phyloP scores from a whole-genome alignment of 2,329 filamentous ascomycete genomes.

The Amylocarpus encephaloides region DNA sequence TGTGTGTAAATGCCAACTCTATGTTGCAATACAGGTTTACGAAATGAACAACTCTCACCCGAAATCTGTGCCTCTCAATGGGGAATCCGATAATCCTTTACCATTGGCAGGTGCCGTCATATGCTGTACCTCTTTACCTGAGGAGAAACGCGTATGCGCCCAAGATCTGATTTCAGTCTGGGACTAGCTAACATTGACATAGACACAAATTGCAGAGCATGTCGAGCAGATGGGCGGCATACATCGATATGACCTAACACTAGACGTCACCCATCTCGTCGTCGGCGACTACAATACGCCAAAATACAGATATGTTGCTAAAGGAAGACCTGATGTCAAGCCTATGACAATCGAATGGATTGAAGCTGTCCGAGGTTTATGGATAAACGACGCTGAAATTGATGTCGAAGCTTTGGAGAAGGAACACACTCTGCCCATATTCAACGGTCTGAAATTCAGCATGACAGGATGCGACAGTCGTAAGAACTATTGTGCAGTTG shows the following conservation, averaged over 20 bases:
- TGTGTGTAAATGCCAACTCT: too few species aligned
- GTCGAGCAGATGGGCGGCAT: slow-evolving; percentile 77
- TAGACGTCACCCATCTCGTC: slow-evolving; percentile 89
- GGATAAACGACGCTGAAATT: slow-evolving; percentile 73
- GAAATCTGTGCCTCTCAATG: slow-evolving; percentile 17
- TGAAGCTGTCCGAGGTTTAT: slow-evolving; percentile 68
- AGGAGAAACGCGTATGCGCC: slow-evolving; percentile 65
- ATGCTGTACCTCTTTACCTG: slow-evolving; percentile 80
- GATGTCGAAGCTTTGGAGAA: slow-evolving; percentile 65
- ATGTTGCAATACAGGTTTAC: too few species aligned
- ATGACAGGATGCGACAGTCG: slow-evolving; percentile 65
- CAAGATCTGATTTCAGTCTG: background rate
- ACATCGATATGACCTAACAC: slow-evolving; percentile 89
- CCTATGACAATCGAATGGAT: slow-evolving; percentile 82
- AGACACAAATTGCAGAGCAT: slow-evolving; percentile 53
- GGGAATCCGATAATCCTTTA: slow-evolving; percentile 15
- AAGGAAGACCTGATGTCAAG: slow-evolving; percentile 77
- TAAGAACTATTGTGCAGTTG: slow-evolving; percentile 38
- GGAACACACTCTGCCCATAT: slow-evolving; percentile 56
- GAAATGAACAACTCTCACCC: background rate
- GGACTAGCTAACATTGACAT: slow-evolving; percentile 4
- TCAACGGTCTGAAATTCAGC: slow-evolving; percentile 58
- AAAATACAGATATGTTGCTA: slow-evolving; percentile 94
- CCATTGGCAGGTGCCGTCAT: slow-evolving; percentile 66
- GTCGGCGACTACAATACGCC: slow-evolving; percentile 83